A percentile compares a stretch with the other conserved stretches of the same genome.
Evolutionary conservation across 768 basidiomycete species (phyloP).

Genomic region (Solioccasus polychromus): DNA sequence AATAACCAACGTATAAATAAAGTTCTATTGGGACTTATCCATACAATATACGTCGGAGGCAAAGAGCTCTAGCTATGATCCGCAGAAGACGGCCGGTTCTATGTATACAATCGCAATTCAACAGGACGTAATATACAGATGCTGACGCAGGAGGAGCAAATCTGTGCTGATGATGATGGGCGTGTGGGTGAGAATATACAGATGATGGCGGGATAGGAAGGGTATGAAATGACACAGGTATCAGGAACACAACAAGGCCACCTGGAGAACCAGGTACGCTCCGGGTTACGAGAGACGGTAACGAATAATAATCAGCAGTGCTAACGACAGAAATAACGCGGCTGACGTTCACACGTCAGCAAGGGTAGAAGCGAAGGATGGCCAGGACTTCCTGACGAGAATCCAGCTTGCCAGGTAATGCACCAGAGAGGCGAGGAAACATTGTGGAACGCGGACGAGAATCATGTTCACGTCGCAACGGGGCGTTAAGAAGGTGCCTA

Average conservation of each 20-base stretch:
- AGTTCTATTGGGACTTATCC: not conserved
- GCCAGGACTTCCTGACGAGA: constrained; percentile 8
- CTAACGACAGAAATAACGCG: constrained; percentile 8
- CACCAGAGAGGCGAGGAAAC: not conserved
- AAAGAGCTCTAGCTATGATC: constrained; percentile 10
- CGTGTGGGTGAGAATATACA: constrained; percentile 22
- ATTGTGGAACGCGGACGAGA: not conserved
- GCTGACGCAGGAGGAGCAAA: constrained; percentile 9
- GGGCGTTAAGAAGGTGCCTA: constrained; percentile 6
- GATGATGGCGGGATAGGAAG: constrained; percentile 21
- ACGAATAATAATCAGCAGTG: constrained; percentile 25
- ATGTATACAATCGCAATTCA: constrained; percentile 11
- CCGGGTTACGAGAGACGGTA: constrained; percentile 16
- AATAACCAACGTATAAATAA: too few species aligned
- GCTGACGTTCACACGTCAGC: constrained; percentile 14
- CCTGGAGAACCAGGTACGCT: constrained; percentile 12
- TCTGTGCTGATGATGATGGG: constrained; percentile 16
- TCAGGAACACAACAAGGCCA: constrained; percentile 21
- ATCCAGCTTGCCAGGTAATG: constrained; percentile 20
- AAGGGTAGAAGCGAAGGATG: constrained; percentile 10
- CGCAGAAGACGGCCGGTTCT: constrained; percentile 9
- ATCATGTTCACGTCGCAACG: too few species aligned
- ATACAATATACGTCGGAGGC: constrained; percentile 1
- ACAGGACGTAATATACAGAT: constrained; percentile 19
- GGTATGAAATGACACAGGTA: constrained; percentile 33